Conservation (phyloP, 2,329 filamentous ascomycete species). For the Aspergillus terreus region DNA sequence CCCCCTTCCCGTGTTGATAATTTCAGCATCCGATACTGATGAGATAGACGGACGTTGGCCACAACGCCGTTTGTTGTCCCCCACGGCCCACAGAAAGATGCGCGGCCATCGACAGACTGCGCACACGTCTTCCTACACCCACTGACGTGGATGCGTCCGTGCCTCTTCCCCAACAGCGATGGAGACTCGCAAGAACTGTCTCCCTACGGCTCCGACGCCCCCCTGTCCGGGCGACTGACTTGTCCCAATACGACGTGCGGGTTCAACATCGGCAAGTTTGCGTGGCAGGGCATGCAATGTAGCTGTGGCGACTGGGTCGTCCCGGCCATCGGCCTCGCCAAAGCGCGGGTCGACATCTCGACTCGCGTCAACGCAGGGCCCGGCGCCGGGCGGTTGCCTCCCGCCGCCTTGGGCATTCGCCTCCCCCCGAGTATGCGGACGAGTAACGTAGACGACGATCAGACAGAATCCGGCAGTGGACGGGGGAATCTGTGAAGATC, state of each 20-base stretch:
- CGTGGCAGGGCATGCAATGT: conserved; percentile 93
- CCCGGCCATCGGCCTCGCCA: conserved; percentile 82
- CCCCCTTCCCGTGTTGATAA: conserved; percentile 3
- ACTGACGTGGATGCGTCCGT: conserved; percentile 87
- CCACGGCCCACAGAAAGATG: conserved; percentile 47
- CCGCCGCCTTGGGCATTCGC: conserved; percentile 34
- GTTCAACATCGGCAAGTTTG: conserved; percentile 84
- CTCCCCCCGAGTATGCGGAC: conserved; percentile 36
- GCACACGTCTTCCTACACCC: conserved; percentile 90
- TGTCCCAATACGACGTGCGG: conserved; percentile 78
- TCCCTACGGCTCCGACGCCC: conserved; percentile 51
- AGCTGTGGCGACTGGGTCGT: conserved; percentile 88
- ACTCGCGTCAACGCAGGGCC: conserved; percentile 20
- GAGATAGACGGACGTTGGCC: conserved; percentile 55
- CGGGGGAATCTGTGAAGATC: conserved; percentile 13
- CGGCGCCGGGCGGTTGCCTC: conserved; percentile 17
- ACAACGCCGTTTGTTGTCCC: conserved; percentile 64
- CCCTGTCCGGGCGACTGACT: conserved; percentile 75
- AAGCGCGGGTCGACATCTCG: conserved; percentile 76
- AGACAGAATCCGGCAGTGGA: conserved; percentile 1
- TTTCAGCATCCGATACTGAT: conserved; percentile 5
- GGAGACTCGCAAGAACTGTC: conserved; percentile 11
- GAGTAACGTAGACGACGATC: conserved; percentile 3
- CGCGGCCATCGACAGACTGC: conserved; percentile 49
- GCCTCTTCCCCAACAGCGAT: conserved; percentile 50